phyloP scores from a whole-genome alignment of 1,284 basidiomycete species.

The Ceratobasidium sp. region DNA sequence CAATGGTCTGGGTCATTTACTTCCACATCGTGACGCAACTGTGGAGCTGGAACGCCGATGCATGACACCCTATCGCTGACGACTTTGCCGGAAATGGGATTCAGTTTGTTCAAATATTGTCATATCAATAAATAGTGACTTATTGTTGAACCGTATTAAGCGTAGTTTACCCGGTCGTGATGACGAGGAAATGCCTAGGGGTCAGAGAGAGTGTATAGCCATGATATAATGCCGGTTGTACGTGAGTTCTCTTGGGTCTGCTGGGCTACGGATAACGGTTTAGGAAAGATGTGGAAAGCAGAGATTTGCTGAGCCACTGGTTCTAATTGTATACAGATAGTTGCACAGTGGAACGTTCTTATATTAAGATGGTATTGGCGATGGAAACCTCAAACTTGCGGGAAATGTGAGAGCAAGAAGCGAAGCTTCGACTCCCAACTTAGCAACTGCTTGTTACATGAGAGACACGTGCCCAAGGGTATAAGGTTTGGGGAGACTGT shows the following conservation, averaged over 20 bases:
- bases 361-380: not conserved
- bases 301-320: not conserved
- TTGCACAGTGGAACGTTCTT: not conserved
- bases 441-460: constrained; percentile 28
- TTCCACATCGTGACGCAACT: constrained; percentile 9
- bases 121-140: not conserved
- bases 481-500: constrained; percentile 6
- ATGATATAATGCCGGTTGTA: no score
- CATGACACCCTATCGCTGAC: not conserved
- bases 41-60: constrained; percentile 1
- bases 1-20: not conserved
- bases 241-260: not conserved
- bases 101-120: not conserved
- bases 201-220: no score
- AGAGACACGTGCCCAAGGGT: constrained; percentile 29
- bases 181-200: no score
- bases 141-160: not conserved
- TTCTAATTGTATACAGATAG: not conserved
- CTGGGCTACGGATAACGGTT: not conserved
- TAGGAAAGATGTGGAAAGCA: not conserved
- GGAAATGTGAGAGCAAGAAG: not conserved
- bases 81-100: not conserved
- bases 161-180: no score
- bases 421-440: constrained; percentile 9
- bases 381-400: not conserved